Percentiles rank a stretch among this genome's conserved stretches.
phyloP scores from a whole-genome alignment of 2,329 filamentous ascomycete genomes.

The Fusarium sp. region DNA sequence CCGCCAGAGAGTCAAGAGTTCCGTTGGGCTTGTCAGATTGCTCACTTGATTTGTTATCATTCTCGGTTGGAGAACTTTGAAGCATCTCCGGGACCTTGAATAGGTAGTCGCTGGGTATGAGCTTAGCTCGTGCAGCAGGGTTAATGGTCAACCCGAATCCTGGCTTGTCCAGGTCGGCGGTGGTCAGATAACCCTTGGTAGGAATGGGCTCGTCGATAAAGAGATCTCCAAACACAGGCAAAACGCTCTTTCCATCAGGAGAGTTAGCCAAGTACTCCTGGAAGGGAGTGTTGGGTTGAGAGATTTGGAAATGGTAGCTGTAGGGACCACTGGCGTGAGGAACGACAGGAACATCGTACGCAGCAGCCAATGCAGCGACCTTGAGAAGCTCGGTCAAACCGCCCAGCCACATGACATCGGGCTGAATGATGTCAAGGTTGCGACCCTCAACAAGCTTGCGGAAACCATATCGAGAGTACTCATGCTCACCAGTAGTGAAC shows the following conservation, averaged over 20 bases:
- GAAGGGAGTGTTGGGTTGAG: conserved; percentile 92
- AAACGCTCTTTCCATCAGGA: conserved; percentile 86
- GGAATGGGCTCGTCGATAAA: conserved; percentile 94
- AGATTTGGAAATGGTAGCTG: conserved; percentile 96
- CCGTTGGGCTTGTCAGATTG: conserved; percentile 36
- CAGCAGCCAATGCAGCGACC: conserved; percentile 87
- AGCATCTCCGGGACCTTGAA: conserved; percentile 73
- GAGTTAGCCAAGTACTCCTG: conserved; percentile 97
- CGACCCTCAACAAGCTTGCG: conserved; percentile 92
- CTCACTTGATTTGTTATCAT: conserved; percentile 34
- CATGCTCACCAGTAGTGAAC: conserved; percentile 96
- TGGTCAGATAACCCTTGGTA: conserved; percentile 81
- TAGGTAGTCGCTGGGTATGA: conserved; percentile 81
- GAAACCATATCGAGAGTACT: conserved; percentile 95
- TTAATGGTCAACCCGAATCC: conserved; percentile 92
- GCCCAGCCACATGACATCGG: conserved; percentile 97
- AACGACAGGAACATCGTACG: conserved; percentile 94
- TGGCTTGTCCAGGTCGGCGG: conserved; percentile 85
- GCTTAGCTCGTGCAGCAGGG: conserved; percentile 74
- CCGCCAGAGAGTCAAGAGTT: conserved; percentile 50
- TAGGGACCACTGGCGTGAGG: conserved; percentile 96
- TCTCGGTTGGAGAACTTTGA: conserved; percentile 46
- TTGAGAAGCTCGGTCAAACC: conserved; percentile 93
- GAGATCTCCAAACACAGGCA: conserved; percentile 91
- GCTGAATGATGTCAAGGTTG: conserved; percentile 93